Base-by-base conservation (phyloP, 305 asterid genomes). In the Ajuga reptans region DNA sequence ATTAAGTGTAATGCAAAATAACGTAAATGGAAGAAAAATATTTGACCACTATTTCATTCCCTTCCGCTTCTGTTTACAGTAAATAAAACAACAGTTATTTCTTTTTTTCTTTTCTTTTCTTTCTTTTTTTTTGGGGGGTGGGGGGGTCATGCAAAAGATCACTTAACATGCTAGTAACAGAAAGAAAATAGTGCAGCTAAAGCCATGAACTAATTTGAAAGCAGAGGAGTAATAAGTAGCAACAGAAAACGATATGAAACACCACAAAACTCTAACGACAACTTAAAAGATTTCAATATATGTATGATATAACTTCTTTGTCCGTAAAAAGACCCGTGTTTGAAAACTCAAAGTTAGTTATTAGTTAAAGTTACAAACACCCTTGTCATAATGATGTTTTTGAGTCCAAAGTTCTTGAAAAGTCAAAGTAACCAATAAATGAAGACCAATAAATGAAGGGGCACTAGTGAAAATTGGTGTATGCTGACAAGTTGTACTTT, bases 171-270 rank as follows among this genome's bases (percentile, higher is more conserved):
- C 64, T 54, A 55, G 46, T 51, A 61, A 50, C 52, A 72, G 16
- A 71, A 51, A 50, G 39, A 7, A 24, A n/a, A 64, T 16, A 8
- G 37, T 31, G 50, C 59, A 39, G 66, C 49, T 21, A 49, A 47
- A 46, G 50, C 12, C 18, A 41, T 21, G 27, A 27, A 10, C 10
- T 18, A 61, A 21, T 41, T 69, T 52, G 55, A 61, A 29, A 29
- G 41, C 70, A 59, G 27, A 74, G 17, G 47, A 51, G 33, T n/a
- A n/a, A n/a, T n/a, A 65, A 78, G 49, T 53, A 65, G 53, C 46
- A 18, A 67, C 16, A 53, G 18, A 64, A 67, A 62, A 9, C 3
- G 41, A 69, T 63, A 4, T 21, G 11, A n/a, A 21, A 21, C 11
- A 57, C 50, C 53, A 56, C 64, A 66, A 29, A 66, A 9, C 63